These are phyloP conservation scores for Neopestalotiopsis sp. DNA, from an alignment of 2,329 filamentous ascomycete species.

Conservation along the genomic window DNA sequence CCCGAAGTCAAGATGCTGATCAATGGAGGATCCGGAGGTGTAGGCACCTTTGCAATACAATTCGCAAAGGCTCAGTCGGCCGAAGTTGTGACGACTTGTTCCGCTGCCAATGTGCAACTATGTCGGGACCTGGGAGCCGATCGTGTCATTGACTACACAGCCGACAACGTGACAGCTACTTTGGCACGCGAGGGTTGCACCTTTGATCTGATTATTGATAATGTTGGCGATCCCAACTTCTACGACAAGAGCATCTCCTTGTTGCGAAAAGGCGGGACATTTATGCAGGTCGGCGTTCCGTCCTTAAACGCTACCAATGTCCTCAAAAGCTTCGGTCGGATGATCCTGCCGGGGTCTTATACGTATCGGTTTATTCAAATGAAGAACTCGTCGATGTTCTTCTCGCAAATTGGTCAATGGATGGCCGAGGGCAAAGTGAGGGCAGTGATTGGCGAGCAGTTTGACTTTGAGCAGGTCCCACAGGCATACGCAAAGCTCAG, in stretches of 20 bases:
- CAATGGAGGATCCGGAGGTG: slow-evolving; percentile 69
- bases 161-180: slow-evolving; percentile 49
- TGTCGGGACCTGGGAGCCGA: slow-evolving; percentile 66
- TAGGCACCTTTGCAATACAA: slow-evolving; percentile 65
- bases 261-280: neutral
- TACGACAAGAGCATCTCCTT: neutral
- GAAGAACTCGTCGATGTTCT: slow-evolving; percentile 30
- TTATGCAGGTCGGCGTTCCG: slow-evolving; percentile 1
- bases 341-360: neutral
- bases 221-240: slow-evolving; percentile 48
- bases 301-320: neutral
- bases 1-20: slow-evolving; percentile 64
- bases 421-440: neutral
- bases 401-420: neutral
- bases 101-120: slow-evolving; percentile 59
- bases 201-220: slow-evolving; percentile 63
- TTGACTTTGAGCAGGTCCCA: slow-evolving; percentile 55
- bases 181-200: slow-evolving; percentile 53
- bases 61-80: slow-evolving; percentile 67
- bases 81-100: slow-evolving; percentile 65
- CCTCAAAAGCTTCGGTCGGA: neutral
- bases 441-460: neutral
- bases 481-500: slow-evolving; percentile 42
- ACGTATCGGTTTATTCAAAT: slow-evolving; percentile 30
- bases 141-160: slow-evolving; percentile 66